Evolutionary conservation across 2,329 filamentous ascomycete genomes (phyloP).

Genomic region (Dactylellina drechsleri): DNA sequence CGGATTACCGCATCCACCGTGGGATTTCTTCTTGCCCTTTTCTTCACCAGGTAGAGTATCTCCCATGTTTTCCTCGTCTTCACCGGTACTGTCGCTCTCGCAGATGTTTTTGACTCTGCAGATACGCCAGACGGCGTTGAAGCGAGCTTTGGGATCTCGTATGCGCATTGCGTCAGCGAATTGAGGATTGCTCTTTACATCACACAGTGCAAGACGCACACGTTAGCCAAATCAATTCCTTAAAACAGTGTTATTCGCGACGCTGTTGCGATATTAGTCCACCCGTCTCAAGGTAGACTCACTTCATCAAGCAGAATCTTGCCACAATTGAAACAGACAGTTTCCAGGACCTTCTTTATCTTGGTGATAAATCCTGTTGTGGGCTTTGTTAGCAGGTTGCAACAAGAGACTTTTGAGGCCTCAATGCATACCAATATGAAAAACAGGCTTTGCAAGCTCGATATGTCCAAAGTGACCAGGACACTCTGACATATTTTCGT

Average conservation of each 20-base stretch:
- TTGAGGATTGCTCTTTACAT: slow-evolving; percentile 78
- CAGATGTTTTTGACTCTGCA: slow-evolving; percentile 90
- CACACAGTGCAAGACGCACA: slow-evolving; percentile 54
- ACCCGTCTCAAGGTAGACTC: slow-evolving; percentile 72
- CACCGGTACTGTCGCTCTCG: slow-evolving; percentile 77
- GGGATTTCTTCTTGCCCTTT: slow-evolving; percentile 61
- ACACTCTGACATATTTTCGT: slow-evolving; percentile 94
- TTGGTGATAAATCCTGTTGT: slow-evolving; percentile 88
- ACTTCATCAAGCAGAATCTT: slow-evolving; percentile 98
- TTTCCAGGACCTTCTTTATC: slow-evolving; percentile 98
- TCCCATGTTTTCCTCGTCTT: slow-evolving; percentile 68
- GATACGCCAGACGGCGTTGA: slow-evolving; percentile 88
- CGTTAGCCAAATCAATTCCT: slow-evolving; percentile 57
- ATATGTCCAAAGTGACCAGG: slow-evolving; percentile 99
- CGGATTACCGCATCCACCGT: slow-evolving; percentile 94
- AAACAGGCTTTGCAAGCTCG: slow-evolving; percentile 95
- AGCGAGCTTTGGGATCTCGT: slow-evolving; percentile 92
- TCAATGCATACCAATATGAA: slow-evolving; percentile 73
- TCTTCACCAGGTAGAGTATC: slow-evolving; percentile 53
- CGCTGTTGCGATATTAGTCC: slow-evolving; percentile 36
- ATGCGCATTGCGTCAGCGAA: slow-evolving; percentile 83
- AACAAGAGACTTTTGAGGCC: not conserved
- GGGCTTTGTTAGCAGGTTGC: slow-evolving; percentile 4
- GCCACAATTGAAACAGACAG: slow-evolving; percentile 98
- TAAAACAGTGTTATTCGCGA: slow-evolving; percentile 37